Conservation (phyloP, 192 early-diverging fungal genomes). For the Coemansia furcata region DNA sequence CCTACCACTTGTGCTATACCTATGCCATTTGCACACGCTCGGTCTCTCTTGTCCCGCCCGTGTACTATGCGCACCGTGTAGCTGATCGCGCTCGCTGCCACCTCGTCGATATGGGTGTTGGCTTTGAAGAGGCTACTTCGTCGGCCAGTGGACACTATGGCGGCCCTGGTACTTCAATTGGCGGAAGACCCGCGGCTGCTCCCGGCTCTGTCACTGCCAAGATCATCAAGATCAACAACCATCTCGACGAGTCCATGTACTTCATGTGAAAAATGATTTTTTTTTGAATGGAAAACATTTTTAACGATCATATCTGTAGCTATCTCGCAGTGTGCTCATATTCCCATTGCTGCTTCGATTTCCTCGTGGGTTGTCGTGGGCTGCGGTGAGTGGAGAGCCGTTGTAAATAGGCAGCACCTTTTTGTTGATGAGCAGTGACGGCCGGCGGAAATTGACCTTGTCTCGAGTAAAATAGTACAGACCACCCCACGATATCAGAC, state of each 20-base stretch:
- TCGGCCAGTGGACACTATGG: conserved; percentile 32
- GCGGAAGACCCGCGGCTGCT: neutral
- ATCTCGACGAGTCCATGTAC: neutral
- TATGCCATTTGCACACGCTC: conserved; percentile 85
- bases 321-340: conserved; percentile 4
- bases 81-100: conserved; percentile 86
- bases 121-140: conserved; percentile 43
- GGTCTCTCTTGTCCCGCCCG: conserved; percentile 85
- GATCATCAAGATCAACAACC: neutral
- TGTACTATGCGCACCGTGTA: conserved; percentile 93
- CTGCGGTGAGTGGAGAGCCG: neutral
- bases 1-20: conserved; percentile 85
- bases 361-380: too few relatives aligned
- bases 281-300: too few relatives aligned
- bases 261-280: neutral
- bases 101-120: conserved; percentile 35
- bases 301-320: neutral
- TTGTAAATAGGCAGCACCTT: neutral
- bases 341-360: neutral
- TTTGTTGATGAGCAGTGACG: neutral
- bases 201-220: neutral
- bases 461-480: conserved; percentile 18
- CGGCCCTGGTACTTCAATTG: neutral
- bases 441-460: neutral
- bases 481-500: conserved; percentile 23